Conservation (phyloP, 1,139 yeast genomes). For the Nematodospora anomalae region DNA sequence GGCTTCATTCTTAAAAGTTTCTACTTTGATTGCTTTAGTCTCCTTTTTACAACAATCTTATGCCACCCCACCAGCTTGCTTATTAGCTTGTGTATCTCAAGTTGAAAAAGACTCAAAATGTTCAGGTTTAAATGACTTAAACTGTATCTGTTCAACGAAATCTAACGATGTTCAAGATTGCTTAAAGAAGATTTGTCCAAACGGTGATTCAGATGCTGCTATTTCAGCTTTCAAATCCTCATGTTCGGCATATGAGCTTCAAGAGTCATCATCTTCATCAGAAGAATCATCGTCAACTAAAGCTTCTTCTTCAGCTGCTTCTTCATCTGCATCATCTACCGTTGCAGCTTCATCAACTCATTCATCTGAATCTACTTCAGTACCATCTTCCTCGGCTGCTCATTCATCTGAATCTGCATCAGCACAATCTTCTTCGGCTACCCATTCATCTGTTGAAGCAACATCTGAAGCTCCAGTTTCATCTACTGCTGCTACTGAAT, state of each 20-base stretch:
- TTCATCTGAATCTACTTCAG: conserved; percentile 23
- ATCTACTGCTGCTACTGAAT: conserved; percentile 16
- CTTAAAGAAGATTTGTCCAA: conserved; percentile 65
- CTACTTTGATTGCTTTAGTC: conserved; percentile 53
- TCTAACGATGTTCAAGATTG: conserved; percentile 54
- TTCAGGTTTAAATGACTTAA: conserved; percentile 56
- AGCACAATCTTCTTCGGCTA: conserved; percentile 13
- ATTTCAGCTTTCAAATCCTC: conserved; percentile 52
- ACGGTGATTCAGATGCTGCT: conserved; percentile 57
- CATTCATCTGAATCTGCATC: conserved; percentile 21
- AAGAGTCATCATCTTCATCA: conserved; percentile 21
- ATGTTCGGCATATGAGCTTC: conserved; percentile 43
- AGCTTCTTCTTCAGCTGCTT: conserved; percentile 30
- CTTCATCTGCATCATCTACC: conserved; percentile 29
- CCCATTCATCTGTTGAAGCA: conserved; percentile 19
- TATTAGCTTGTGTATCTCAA: conserved; percentile 80
- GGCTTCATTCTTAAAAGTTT: conserved; percentile 27
- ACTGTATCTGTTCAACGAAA: conserved; percentile 64
- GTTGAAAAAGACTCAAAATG: conserved; percentile 61
- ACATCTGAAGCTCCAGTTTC: conserved; percentile 11
- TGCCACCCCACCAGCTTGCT: conserved; percentile 88
- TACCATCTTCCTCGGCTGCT: conserved; percentile 31
- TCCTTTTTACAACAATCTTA: conserved; percentile 45
- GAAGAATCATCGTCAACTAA: conserved; percentile 27
- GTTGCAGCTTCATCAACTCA: conserved; percentile 25